Base-by-base conservation (phyloP, 2,329 filamentous ascomycete species). In the Cordyceps militaris region DNA sequence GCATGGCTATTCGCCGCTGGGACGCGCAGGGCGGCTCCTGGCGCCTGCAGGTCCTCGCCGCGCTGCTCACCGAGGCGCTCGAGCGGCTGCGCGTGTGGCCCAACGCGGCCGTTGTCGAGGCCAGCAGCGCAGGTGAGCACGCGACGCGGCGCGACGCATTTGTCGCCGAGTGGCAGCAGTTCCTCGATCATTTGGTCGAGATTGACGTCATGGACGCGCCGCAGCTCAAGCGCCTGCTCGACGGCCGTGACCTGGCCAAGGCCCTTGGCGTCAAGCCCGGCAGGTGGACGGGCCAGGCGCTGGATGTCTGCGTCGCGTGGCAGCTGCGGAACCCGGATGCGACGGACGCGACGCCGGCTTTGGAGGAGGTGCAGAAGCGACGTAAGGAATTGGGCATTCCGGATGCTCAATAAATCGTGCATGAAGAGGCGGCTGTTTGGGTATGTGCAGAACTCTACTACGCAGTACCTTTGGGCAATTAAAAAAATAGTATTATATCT, bases 301-400 rank as follows among this genome's bases (percentile, higher is more conserved):
- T 96, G 48, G 87, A 95, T 32, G 76, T 91, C 4, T 88, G 90
- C 60, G 82, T 95, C 71, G 85, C 85, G 60, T 97, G 92, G 91
- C 94, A 97, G 71, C 79, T 97, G 54, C 81, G 89, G 38, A 84
- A 97, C 67, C 90, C 91, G 0, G 78, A 78, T 4, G 76, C 75
- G 58, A 82, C 79, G 3, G 86, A 92, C 61, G 71, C 77, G 7
- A 65, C 73, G 7, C 80, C 76, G 3, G 85, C 80, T 1, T 73
- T 91, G 55, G 79, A 85, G 48, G 82, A 86, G 65, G 79, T 90
- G 24, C 70, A 72, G 48, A 69, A 66, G 56, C 76, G 73, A 61
- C 77, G 73, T 60, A 69, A 74, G 24, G 82, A 87, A 65, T 66
- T 88, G 56, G 77, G 73, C 0, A 79, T 80, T 21, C 56, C 56